These are phyloP conservation scores for Orbilia quercus DNA, from an alignment of 2,329 filamentous ascomycete species.

Conservation along the genomic window DNA sequence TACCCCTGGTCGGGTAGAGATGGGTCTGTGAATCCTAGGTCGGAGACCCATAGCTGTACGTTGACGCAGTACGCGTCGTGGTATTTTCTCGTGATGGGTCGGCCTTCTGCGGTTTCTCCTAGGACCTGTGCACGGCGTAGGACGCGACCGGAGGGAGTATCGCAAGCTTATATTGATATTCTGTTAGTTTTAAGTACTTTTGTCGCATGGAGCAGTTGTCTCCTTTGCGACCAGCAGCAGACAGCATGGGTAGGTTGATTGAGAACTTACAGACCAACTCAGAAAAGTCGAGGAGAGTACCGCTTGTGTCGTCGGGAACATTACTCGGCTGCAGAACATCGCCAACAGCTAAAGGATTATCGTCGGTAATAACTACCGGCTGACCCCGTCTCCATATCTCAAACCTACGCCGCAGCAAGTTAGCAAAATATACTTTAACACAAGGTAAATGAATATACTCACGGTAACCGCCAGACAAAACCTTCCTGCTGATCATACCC, in stretches of 20 bases:
- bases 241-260: too few species aligned
- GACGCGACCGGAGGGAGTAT: conserved; percentile 24
- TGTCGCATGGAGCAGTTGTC: too few species aligned
- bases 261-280: conserved; percentile 24
- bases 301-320: conserved; percentile 6
- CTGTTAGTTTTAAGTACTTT: neutral
- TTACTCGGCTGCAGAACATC: conserved; percentile 20
- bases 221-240: too few species aligned
- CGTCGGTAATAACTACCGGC: neutral
- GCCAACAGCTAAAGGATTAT: conserved; percentile 9
- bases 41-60: conserved; percentile 18
- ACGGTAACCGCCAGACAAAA: conserved; percentile 31
- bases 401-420: conserved; percentile 23
- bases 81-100: conserved; percentile 13
- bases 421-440: neutral
- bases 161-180: conserved; percentile 19
- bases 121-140: conserved; percentile 20
- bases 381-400: conserved; percentile 13
- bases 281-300: conserved; percentile 17
- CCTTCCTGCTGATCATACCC: conserved; percentile 5
- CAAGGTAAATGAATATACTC: conserved; percentile 14
- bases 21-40: conserved; percentile 27
- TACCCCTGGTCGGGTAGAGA: neutral
- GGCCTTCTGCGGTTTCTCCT: neutral
- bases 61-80: conserved; percentile 19